Base-by-base conservation (phyloP, 1,139 yeast genomes). In the Magnusiomyces paraingens region DNA sequence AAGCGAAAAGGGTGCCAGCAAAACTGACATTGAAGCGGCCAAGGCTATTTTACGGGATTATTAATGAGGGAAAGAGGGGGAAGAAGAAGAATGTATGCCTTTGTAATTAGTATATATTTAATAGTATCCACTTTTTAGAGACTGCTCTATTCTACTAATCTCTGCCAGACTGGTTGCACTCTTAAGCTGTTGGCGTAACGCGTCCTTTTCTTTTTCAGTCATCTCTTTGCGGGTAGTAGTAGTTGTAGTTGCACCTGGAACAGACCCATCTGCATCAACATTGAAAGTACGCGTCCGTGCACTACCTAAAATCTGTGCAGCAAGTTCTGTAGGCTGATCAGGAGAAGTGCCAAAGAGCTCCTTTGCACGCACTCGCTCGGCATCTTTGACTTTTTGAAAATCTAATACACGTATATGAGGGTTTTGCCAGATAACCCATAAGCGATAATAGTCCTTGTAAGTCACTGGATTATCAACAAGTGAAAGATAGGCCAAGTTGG, bases 121-220 rank as follows among this genome's bases (percentile, higher is more conserved):
- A 40, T 67, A 56, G 55, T 66, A 67, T 1, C 79, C 80, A 47
- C 67, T 70, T 52, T 72, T 68, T 53, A 80, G 66, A 1, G 77
- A 73, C 38, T 72, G 71, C 66, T 88, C 95, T 32, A 90, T 79
- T 52, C 81, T 71, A 59, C 84, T 88, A 14, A 90, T 84, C 60
- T 90, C 96, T 14, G 78, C 86, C 57, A 90, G 67, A 52, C 84
- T 82, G 3, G 81, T 75, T 0, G 96, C 95, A 39, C 70, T 71
- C 53, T 77, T 76, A 54, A 90, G 71, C 56, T 81, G 77, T 49
- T 72, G 67, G 59, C 83, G 74, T 50, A 90, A 68, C 52, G 70
- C 70, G 15, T 69, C 68, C 57, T 76, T 78, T 52, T 84, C 89
- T 14, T 76, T 81, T 1, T 73, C 76, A 1, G 83, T 73, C 60